Evolutionary conservation across 192 early-diverging fungal species (phyloP).

Genomic region (Backusella morwellensis): DNA sequence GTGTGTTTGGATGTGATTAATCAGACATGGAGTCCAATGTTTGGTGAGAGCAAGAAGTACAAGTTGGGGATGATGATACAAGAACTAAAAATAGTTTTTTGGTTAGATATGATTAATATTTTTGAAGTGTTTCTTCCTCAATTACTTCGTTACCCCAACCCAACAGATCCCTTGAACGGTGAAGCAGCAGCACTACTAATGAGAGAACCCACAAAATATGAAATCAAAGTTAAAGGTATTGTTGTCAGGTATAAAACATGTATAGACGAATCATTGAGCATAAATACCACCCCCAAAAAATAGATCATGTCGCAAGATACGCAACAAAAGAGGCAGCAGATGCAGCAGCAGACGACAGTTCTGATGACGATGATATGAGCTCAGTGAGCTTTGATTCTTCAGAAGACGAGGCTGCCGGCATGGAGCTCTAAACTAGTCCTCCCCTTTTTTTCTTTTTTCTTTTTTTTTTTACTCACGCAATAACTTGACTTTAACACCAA

Average conservation of each 20-base stretch:
- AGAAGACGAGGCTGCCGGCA: conserved; percentile 76
- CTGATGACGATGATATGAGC: conserved; percentile 77
- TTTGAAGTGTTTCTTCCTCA: conserved; percentile 99
- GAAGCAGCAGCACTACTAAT: conserved; percentile 98
- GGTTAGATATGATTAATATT: conserved; percentile 96
- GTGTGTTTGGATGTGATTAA: conserved; percentile 99
- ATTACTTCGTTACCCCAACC: conserved; percentile 96
- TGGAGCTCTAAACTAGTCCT: conserved; percentile 63
- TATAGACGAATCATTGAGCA: too few species aligned
- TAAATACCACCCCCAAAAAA: too few species aligned
- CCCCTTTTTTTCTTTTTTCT: background rate
- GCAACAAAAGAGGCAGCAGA: conserved; percentile 88
- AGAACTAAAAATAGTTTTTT: background rate
- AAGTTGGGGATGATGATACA: too few species aligned
- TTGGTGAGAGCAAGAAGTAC: conserved; percentile 55
- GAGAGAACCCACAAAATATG: conserved; percentile 89
- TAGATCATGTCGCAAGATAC: conserved; percentile 80
- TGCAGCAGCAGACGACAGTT: conserved; percentile 63
- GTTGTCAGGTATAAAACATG: too few species aligned
- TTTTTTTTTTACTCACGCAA: background rate
- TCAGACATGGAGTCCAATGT: conserved; percentile 99
- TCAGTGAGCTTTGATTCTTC: conserved; percentile 78
- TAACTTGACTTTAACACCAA: too few species aligned
- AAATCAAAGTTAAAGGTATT: conserved; percentile 87
- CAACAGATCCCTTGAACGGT: conserved; percentile 98